Evolutionary conservation across 2,329 filamentous ascomycete species (phyloP), one percentile per base, ranked within the genome.

Genomic region (Pezicula neosporulosa): DNA sequence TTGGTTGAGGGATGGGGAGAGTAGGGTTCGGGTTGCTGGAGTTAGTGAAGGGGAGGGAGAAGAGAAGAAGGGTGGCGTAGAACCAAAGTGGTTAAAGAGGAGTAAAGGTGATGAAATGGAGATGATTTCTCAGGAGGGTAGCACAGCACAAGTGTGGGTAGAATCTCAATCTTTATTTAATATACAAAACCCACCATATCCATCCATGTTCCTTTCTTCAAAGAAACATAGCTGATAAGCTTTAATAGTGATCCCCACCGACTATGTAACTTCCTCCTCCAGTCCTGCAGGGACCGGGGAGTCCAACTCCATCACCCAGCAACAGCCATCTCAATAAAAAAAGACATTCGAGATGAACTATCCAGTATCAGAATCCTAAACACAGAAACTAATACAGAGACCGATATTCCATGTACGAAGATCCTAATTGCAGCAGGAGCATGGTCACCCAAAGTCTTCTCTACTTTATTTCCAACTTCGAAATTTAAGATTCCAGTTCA

Each of bases 371-470:
- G 72, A 24, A 72, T 87, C 3, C 60, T 72, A 9, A 71, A 75
- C 50, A 68, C 70, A 2, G 60, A 68, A 44, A 70, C 71, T 5
- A 73, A 72, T 13, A 68, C 67, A 7, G 75, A 77, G 60, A 72
- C 68, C 2, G 71, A 79, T 41, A 63, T 92, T 2, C 77, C 83
- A 0, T 89, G 86, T 61, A 81, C 78, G 0, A 78, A 80, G 10
- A 65, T 93, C 21, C 70, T 92, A 15, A 76, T 93, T 53, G 72
- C 86, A 0, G 80, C 86, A 0, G 89, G 89, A 3, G 79, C 83
- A 3, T 93, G 89, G 89, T 86, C 87, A 0, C 77, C 81, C 0
- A 68, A 70, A 30, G 81, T 89, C n/a, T 86, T 90, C 63, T 59
- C 70, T 2, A 70, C 72, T 0, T 76, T 93, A 15, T 92, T 93